Percentiles rank a stretch among this genome's conserved stretches.
These are phyloP conservation scores for Lentinula aciculospora DNA, from an alignment of 768 basidiomycete genomes.

Conservation along the genomic window DNA sequence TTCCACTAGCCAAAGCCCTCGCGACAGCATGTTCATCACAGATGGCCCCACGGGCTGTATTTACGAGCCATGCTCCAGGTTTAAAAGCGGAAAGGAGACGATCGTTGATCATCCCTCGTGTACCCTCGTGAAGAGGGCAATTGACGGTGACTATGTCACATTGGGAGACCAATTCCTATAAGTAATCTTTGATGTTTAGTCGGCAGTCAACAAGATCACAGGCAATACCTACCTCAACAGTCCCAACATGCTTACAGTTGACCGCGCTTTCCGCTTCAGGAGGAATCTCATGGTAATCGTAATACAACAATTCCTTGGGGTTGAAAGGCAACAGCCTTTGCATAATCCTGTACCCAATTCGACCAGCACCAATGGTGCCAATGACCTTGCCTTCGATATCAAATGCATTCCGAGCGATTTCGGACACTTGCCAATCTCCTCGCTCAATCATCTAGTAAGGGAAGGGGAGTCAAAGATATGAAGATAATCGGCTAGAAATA, in stretches of 20 bases:
- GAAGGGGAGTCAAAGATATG: background rate
- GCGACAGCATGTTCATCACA: slow-evolving; percentile 80
- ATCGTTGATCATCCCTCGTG: slow-evolving; percentile 72
- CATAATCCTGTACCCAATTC: slow-evolving; percentile 84
- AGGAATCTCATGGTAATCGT: slow-evolving; percentile 68
- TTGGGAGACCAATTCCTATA: slow-evolving; percentile 42
- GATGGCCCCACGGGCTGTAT: slow-evolving; percentile 91
- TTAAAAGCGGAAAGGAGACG: slow-evolving; percentile 86
- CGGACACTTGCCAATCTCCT: slow-evolving; percentile 85
- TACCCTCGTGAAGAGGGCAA: slow-evolving; percentile 83
- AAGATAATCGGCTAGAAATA: background rate
- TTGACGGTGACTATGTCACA: slow-evolving; percentile 86
- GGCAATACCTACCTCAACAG: slow-evolving; percentile 51
- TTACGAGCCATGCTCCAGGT: slow-evolving; percentile 88
- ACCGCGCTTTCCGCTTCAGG: slow-evolving; percentile 39
- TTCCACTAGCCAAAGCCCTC: slow-evolving; percentile 69
- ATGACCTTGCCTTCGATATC: slow-evolving; percentile 91
- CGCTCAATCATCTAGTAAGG: slow-evolving; percentile 59
- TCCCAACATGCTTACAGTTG: slow-evolving; percentile 67
- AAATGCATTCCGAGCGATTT: slow-evolving; percentile 76
- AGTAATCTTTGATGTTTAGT: no score
- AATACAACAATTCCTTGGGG: slow-evolving; percentile 88
- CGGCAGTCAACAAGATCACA: background rate
- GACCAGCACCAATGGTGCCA: slow-evolving; percentile 79
- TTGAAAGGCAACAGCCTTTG: slow-evolving; percentile 79